Evolutionary conservation across 2,329 filamentous ascomycete genomes (phyloP).

Genomic region (Coniochaeta hoffmannii): DNA sequence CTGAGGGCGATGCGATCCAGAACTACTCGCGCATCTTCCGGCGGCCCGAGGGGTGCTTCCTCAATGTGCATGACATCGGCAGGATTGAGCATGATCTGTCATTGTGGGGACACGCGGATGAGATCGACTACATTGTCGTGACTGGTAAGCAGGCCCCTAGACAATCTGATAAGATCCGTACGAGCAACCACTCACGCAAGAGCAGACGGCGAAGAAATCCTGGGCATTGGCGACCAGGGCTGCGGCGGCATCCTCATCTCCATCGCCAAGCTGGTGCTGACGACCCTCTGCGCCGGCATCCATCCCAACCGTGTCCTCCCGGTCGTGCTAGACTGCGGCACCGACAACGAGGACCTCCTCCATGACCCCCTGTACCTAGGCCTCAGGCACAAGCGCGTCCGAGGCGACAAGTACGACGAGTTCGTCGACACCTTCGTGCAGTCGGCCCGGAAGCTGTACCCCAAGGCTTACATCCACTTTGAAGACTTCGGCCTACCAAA

Average conservation of each 20-base stretch:
- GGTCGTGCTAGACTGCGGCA: slow-evolving; percentile 80
- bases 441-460: slow-evolving; percentile 61
- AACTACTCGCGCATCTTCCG: slow-evolving; percentile 76
- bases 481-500: slow-evolving; percentile 81
- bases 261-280: slow-evolving; percentile 73
- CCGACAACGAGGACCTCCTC: slow-evolving; percentile 68
- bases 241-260: slow-evolving; percentile 80
- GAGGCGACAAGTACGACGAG: slow-evolving; percentile 66
- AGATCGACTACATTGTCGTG: slow-evolving; percentile 84
- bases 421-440: slow-evolving; percentile 71
- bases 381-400: slow-evolving; percentile 55
- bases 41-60: slow-evolving; percentile 70
- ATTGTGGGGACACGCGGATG: slow-evolving; percentile 62
- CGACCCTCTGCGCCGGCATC: slow-evolving; percentile 80
- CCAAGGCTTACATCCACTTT: slow-evolving; percentile 79
- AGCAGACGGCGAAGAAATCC: slow-evolving; percentile 58
- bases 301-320: slow-evolving; percentile 72
- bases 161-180: slow-evolving; percentile 9
- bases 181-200: background rate
- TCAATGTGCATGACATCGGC: slow-evolving; percentile 64
- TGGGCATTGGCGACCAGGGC: slow-evolving; percentile 86
- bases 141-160: slow-evolving; percentile 48
- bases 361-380: slow-evolving; percentile 76
- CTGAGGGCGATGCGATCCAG: slow-evolving; percentile 81
- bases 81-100: slow-evolving; percentile 58